Evolutionary conservation across 2,329 filamentous ascomycete genomes (phyloP).

Genomic region (Rhexocercosporidium sp.): DNA sequence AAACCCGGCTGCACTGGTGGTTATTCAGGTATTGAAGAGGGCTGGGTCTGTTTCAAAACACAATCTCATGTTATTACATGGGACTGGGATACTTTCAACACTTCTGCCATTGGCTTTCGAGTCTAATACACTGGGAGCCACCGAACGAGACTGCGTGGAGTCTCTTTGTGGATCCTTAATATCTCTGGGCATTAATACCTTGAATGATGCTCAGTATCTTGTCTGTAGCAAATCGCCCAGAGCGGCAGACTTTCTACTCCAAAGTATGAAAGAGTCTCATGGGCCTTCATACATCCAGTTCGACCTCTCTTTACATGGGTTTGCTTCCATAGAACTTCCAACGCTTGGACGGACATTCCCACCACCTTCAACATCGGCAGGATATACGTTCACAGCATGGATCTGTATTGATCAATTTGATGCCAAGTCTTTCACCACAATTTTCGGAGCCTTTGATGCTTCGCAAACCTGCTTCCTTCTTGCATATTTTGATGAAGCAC

Average conservation of each 20-base stretch:
- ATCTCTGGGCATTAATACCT: conserved; percentile 74
- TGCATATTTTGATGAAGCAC: conserved; percentile 92
- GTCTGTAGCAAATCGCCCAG: conserved; percentile 56
- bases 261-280: conserved; percentile 75
- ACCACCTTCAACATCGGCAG: conserved; percentile 72
- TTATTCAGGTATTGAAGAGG: conserved; percentile 52
- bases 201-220: conserved; percentile 85
- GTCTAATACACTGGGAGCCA: conserved; percentile 53
- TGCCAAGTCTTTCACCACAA: conserved; percentile 82
- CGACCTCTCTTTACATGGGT: conserved; percentile 86
- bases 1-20: conserved; percentile 63
- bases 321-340: conserved; percentile 86
- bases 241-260: conserved; percentile 73
- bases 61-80: conserved; percentile 75
- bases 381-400: conserved; percentile 92
- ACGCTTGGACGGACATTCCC: conserved; percentile 88
- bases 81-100: conserved; percentile 71
- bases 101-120: conserved; percentile 68
- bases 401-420: conserved; percentile 89
- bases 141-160: conserved; percentile 65
- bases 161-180: conserved; percentile 73
- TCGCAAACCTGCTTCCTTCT: conserved; percentile 93
- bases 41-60: conserved; percentile 68
- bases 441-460: conserved; percentile 93
- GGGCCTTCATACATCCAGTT: conserved; percentile 90